These are phyloP conservation scores for Pichia sp. DNA, from an alignment of 1,139 yeast genomes.

Conservation along the genomic window DNA sequence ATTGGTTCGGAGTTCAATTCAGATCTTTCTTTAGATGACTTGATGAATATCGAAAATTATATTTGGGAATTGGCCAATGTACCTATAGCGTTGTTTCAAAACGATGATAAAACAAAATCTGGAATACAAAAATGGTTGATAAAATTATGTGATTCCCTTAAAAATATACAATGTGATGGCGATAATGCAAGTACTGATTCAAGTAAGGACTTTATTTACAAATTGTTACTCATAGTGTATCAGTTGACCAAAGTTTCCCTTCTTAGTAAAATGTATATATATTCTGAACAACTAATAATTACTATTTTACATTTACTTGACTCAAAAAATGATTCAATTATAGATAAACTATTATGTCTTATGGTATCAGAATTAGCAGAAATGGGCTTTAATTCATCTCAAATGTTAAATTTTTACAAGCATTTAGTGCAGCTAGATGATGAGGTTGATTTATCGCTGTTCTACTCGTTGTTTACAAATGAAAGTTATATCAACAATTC, in stretches of 20 bases:
- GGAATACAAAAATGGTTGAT: not conserved
- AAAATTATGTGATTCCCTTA: not conserved
- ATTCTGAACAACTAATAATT: conserved; percentile 2
- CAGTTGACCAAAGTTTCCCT: conserved; percentile 6
- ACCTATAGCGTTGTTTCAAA: not conserved
- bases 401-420: not conserved
- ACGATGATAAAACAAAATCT: not conserved
- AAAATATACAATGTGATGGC: too few species aligned
- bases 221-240: conserved; percentile 2
- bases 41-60: conserved; percentile 1
- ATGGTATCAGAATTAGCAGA: conserved; percentile 5
- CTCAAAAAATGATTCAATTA: not conserved
- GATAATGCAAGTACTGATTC: too few species aligned
- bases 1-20: not conserved
- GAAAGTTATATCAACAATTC: conserved; percentile 1
- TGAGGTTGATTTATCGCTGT: not conserved
- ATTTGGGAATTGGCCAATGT: conserved; percentile 2
- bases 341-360: not conserved
- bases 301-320: not conserved
- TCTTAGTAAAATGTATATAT: conserved; percentile 2
- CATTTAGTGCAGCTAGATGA: not conserved
- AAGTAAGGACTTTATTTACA: not conserved
- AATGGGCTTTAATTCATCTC: conserved; percentile 2
- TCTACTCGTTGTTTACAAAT: not conserved
- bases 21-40: not conserved